Conservation (phyloP, 2,329 filamentous ascomycete genomes). For the Xylogone sp. region DNA sequence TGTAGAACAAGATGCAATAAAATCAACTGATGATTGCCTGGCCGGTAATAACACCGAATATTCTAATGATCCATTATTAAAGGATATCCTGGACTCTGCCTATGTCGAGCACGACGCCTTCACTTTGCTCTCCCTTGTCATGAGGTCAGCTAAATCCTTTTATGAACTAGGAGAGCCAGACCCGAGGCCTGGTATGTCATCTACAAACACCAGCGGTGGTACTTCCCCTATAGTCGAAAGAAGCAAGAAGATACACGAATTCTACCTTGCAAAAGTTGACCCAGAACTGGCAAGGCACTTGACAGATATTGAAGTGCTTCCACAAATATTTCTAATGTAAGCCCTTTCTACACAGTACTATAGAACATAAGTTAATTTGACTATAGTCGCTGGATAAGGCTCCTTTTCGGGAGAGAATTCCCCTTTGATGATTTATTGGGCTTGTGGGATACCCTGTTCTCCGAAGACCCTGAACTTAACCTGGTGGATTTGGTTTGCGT, state of each 20-base stretch:
- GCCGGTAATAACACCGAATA: slow-evolving; percentile 34
- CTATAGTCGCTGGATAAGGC: slow-evolving; percentile 74
- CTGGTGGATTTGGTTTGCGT: slow-evolving; percentile 89
- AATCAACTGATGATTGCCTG: not conserved
- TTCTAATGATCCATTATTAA: slow-evolving; percentile 37
- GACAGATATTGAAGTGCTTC: slow-evolving; percentile 80
- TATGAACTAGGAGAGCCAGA: slow-evolving; percentile 60
- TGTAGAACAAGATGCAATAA: slow-evolving; percentile 74
- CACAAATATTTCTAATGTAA: slow-evolving; percentile 93
- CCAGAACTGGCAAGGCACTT: slow-evolving; percentile 81
- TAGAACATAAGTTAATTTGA: slow-evolving; percentile 2
- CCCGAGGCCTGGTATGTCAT: slow-evolving; percentile 32
- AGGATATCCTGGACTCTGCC: slow-evolving; percentile 63
- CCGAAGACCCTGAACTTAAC: slow-evolving; percentile 74
- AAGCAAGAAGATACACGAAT: slow-evolving; percentile 83
- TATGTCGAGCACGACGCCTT: slow-evolving; percentile 92
- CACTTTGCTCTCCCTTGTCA: slow-evolving; percentile 77
- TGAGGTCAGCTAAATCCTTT: slow-evolving; percentile 82
- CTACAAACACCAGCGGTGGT: slow-evolving; percentile 25
- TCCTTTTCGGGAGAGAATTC: slow-evolving; percentile 92
- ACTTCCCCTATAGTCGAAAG: slow-evolving; percentile 76
- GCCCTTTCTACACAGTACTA: slow-evolving; percentile 22
- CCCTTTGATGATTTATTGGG: slow-evolving; percentile 78
- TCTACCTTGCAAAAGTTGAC: slow-evolving; percentile 73
- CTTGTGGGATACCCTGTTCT: slow-evolving; percentile 90